Evolutionary conservation across 495 filamentous ascomycete species (phyloP), one percentile per base, ranked within the genome.

Genomic region (Xanthoparmelia taractica): DNA sequence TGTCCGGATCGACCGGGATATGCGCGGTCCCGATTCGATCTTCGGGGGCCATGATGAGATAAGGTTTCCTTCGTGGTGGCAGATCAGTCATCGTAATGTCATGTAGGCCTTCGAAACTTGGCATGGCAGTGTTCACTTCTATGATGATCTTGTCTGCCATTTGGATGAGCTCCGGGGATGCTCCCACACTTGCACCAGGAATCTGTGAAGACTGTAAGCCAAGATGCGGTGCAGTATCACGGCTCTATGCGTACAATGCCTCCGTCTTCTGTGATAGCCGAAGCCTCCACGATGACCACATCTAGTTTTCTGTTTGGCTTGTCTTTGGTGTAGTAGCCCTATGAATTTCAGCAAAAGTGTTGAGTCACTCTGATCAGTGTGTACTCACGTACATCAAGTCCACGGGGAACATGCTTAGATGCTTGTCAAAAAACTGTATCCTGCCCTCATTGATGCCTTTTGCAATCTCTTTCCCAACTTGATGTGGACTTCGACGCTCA

Each of bases 61-160:
- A 95, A 6, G 91, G 91, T 76, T 95, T 95, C 60, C 90, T 82
- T 41, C 77, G 73, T 0, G 91, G 91, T 5, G 91, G 91, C 1
- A 92, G 79, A 61, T 94, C 87, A 8, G 87, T 88, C 84, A 91
- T 87, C 52, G 87, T 89, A 75, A 96, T 96, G 69, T 96, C 91
- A 78, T 96, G 91, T 37, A 96, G 81, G 57, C 91, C 91, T 73
- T 94, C 87, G 69, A 96, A 91, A 38, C 84, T 90, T 10, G 91
- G 91, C 45, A 87, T 83, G 8, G 89, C 77, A 1, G 91, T 96
- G 79, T 96, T 96, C 74, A 96, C 89, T 77, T 96, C 91, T 67
- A 96, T 90, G 69, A 96, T 91, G 73, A 96, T 87, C 79, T 94
- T 95, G 70, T 93, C 89, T 48, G 90, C 88, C 81, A 93, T 87